Base-by-base conservation (phyloP, 495 filamentous ascomycete genomes). In the Extremus antarcticus region DNA sequence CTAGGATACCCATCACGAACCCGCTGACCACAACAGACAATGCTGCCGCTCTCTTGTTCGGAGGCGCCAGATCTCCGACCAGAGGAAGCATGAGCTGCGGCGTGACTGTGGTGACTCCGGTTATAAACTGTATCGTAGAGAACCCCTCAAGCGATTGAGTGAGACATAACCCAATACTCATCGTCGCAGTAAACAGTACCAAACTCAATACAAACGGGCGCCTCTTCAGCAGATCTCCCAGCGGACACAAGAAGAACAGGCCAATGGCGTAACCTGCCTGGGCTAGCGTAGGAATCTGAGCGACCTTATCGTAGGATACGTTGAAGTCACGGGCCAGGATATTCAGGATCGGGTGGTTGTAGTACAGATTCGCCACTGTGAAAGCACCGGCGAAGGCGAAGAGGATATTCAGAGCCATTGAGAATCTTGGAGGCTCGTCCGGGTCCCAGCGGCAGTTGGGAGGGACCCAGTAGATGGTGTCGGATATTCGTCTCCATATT, bases 81-180 rank as follows among this genome's bases (percentile, higher is more conserved):
- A 94, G 71, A 0, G 88, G 88, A 17, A 94, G 82, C 84, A 91
- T 85, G 48, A 89, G 75, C 69, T 92, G 87, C 0, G 88, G 88
- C 11, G 88, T 91, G 3, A 94, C 87, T 1, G 88, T 94, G 10
- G 84, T 81, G n/a, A 86, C 60, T 15, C 81, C 80, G 22, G 77
- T 78, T 38, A 91, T 64, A 65, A 84, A 90, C 16, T 82, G 86
- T 52, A 91, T 70, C 11, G 73, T 79, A 2, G 77, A 71, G 68
- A 94, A 91, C 22, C 75, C 71, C 1, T 70, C 56, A 61, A 88
- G 86, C 1, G 74, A 77, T 10, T 70, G 69, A 0, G 87, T 90
- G 1, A 90, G 63, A 54, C 85, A 90, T 16, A 90, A 71, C 0
- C 78, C 81, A 41, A 91, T 74, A 82, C 74, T 87, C 57, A 78